A percentile compares a stretch with the other conserved stretches of the same genome.
phyloP scores from a whole-genome alignment of 2,329 filamentous ascomycete genomes.

The Ophiostoma sp. region DNA sequence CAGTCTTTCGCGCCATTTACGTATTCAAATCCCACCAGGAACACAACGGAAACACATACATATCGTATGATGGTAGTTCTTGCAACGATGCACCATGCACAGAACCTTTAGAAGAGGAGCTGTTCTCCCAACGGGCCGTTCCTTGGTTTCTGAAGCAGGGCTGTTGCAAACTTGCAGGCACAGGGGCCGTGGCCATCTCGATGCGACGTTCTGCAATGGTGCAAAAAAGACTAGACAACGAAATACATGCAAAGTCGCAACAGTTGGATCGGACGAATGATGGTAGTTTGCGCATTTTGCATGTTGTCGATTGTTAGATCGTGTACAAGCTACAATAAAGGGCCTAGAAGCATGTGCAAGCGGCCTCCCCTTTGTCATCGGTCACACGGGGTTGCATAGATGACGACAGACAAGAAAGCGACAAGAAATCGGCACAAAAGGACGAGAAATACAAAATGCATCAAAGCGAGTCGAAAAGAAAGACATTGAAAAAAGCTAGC shows the following conservation, averaged over 20 bases:
- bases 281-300: neutral
- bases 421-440: neutral
- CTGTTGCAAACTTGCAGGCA: neutral
- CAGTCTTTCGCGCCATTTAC: neutral
- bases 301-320: neutral
- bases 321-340: neutral
- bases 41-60: neutral
- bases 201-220: neutral
- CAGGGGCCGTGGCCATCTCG: neutral
- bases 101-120: neutral
- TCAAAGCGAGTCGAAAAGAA: neutral
- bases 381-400: neutral
- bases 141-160: neutral
- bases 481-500: neutral
- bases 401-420: neutral
- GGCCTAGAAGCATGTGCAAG: neutral
- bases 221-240: neutral
- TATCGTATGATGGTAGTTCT: neutral
- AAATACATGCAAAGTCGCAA: neutral
- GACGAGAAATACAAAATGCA: neutral
- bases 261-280: neutral
- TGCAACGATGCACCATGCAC: neutral
- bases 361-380: conserved; percentile 6
- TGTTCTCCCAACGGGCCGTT: neutral
- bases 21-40: neutral